Evolutionary conservation across 2,329 filamentous ascomycete genomes (phyloP), one percentile per base, ranked within the genome.

Genomic region (Paecilomyces formosus): DNA sequence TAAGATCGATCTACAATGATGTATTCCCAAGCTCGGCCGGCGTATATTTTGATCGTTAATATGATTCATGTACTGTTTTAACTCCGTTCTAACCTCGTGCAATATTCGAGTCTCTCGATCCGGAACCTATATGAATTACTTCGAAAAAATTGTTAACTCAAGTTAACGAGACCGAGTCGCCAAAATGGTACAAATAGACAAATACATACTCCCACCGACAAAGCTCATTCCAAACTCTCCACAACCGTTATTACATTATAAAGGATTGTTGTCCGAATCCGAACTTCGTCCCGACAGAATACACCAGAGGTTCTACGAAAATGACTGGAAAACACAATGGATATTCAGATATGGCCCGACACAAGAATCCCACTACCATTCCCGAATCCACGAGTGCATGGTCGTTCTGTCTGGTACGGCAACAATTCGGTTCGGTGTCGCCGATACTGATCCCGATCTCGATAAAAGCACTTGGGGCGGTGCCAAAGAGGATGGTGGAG

Each of bases 361-460:
- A 0, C 83, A 85, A 58, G 55, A 66, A 12, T 82, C 82, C 0
- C 84, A 86, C 68, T 86, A 84, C 63, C 84, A 86, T 67, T 80
- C 80, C 2, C 65, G 68, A 8, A 77, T 80, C 0, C 83, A 86
- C 63, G 84, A 86, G 70, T 80, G 78, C 66, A 85, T 85, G 80
- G 78, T 74, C 21, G 82, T 85, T 0, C 72, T 85, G 0, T 79
- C 79, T 0, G 82, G 82, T 1, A 72, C 70, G 0, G 82, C 81
- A 0, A 79, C 71, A 0, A 82, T 85, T 55, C 76, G 81, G 2
- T 83, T 84, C 58, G 82, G 83, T 2, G 81, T 79, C 3, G 81
- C 78, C 0, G 82, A 85, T 59, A 71, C 33, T 13, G 33, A n/a
- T 13, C 33, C 33, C 13, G 33, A 39, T 15, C 33, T 39, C 33